Evolutionary conservation across 2,329 filamentous ascomycete genomes (phyloP), one percentile per base, ranked within the genome.

Genomic region (Cladophialophora chaetospira): DNA sequence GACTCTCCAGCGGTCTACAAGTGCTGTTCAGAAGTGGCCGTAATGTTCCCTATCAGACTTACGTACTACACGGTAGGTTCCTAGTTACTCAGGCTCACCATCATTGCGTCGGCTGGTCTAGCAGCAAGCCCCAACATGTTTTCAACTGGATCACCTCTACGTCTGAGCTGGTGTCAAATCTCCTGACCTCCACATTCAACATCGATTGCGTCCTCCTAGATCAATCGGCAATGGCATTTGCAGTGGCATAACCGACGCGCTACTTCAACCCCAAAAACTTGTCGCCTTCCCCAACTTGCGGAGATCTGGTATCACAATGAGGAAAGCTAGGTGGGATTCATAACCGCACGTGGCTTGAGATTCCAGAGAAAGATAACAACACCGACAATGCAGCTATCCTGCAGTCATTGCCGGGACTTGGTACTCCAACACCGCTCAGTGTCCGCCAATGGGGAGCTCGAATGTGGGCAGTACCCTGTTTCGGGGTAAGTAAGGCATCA

Each of bases 241-340:
- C 13, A 19, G 28, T 5, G 28, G 13, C 36, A 10, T 21, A 9
- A 23, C 19, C 29, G 21, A 11, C 46, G 6, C 28, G 15, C 33
- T 23, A 8, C 35, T 40, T 17, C 36, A 42, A 19, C 35, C 15
- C 36, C 25, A 43, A 29, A 17, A 11, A 5, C 15, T 17, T 2
- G 25, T 33, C 15, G 36, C 9, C 48, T 51, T 51, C 48, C 48
- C 48, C 48, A 51, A 51, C 42, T 42, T 51, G 36, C 48, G 48
- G 48, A 51, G 48, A 43, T 43, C 21, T 43, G n/a, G 35, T 11
- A 5, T 31, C 28, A 26, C n/a, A n/a, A n/a, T 51, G 48, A 26
- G 36, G 48, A 15, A 23, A 42, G n/a, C 5, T 25, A n/a, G 25
- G 35, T 38, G 25, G 25, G 25, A 43, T 31, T 9, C 48, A 25